These are phyloP conservation scores for Leccinellum rugosiceps DNA, from an alignment of 768 basidiomycete species.

Conservation along the genomic window DNA sequence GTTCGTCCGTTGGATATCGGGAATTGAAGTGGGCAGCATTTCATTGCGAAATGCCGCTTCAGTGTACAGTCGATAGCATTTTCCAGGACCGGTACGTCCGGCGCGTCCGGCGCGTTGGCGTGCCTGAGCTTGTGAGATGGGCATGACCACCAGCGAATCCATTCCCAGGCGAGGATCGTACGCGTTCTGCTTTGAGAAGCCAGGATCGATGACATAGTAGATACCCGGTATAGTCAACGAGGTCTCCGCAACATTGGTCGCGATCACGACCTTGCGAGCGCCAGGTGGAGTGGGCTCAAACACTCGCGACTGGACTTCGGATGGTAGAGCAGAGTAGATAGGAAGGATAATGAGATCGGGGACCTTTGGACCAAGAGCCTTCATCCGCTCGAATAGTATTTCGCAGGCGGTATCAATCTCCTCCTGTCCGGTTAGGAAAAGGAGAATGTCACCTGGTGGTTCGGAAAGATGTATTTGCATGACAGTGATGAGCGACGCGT, in stretches of 20 bases:
- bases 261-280: constrained; percentile 97
- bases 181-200: constrained; percentile 98
- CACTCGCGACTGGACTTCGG: constrained; percentile 95
- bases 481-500: constrained; percentile 96
- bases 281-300: constrained; percentile 98
- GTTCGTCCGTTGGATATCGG: constrained; percentile 96
- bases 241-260: constrained; percentile 99
- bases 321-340: constrained; percentile 96
- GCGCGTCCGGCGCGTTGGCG: constrained; percentile 95
- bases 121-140: constrained; percentile 98
- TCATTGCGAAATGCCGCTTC: constrained; percentile 98
- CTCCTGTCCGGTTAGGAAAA: constrained; percentile 98
- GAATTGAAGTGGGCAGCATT: constrained; percentile 96
- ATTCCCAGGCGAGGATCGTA: constrained; percentile 97
- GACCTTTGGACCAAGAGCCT: constrained; percentile 96
- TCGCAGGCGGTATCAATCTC: constrained; percentile 98
- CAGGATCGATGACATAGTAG: constrained; percentile 98
- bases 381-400: constrained; percentile 98
- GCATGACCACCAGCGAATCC: constrained; percentile 98
- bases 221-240: constrained; percentile 98
- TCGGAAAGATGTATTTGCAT: constrained; percentile 99
- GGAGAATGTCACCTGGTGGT: constrained; percentile 91
- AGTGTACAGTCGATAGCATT: constrained; percentile 96
- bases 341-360: constrained; percentile 96
- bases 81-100: constrained; percentile 96